Conservation (phyloP, 139 green algal genomes). For the Haematococcus lacustris region DNA sequence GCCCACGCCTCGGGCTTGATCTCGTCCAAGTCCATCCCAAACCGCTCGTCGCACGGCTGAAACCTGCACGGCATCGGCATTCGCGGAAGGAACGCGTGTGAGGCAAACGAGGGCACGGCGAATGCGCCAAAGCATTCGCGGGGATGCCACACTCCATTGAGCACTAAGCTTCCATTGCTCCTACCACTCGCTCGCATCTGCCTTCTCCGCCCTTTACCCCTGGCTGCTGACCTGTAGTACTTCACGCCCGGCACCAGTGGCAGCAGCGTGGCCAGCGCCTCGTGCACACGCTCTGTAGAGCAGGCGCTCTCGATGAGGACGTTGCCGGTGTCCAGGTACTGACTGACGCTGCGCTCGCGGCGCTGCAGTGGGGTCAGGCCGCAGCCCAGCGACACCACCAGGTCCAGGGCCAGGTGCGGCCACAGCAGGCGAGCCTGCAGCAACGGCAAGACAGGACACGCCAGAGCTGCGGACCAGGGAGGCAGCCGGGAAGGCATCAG, state of each 20-base stretch:
- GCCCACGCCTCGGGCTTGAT: conserved; percentile 58
- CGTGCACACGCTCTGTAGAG: conserved; percentile 53
- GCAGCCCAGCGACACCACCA: conserved; percentile 77
- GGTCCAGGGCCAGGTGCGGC: conserved; percentile 69
- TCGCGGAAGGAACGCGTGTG: not conserved
- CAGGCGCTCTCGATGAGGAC: conserved; percentile 35
- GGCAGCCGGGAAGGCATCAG: not conserved
- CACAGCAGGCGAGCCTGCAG: conserved; percentile 52
- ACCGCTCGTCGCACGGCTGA: conserved; percentile 57
- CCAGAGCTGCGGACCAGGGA: no score
- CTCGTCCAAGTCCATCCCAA: conserved; percentile 74
- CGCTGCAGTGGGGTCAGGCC: conserved; percentile 40
- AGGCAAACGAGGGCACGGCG: not conserved
- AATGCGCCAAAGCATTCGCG: not conserved
- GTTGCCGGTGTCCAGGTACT: conserved; percentile 40
- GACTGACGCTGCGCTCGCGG: conserved; percentile 7
- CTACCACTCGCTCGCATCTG: no score
- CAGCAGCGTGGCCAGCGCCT: conserved; percentile 53
- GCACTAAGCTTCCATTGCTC: no score
- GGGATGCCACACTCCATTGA: not conserved
- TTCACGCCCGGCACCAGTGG: conserved; percentile 59
- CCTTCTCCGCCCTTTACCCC: no score
- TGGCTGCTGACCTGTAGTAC: conserved; percentile 59
- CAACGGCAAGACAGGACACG: no score
- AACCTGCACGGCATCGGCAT: conserved; percentile 38